Evolutionary conservation across 331 rosid genomes (phyloP).

Genomic region (Rosa hybrid): DNA sequence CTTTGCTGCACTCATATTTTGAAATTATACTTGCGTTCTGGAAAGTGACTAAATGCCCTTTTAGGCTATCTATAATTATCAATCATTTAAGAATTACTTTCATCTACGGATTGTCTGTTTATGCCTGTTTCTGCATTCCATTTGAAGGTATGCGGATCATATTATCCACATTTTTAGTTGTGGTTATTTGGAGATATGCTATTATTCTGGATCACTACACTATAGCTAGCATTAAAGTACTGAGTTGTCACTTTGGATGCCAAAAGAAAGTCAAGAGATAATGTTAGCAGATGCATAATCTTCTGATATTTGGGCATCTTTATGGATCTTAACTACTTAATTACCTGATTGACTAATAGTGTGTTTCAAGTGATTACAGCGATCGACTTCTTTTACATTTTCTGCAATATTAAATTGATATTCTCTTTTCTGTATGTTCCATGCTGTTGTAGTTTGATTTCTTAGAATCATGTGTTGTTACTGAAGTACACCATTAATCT

Average conservation of each 20-base stretch:
- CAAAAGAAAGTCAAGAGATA: not conserved
- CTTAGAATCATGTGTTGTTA: slow-evolving; percentile 17
- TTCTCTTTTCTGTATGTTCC: slow-evolving; percentile 10
- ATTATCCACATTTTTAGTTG: not conserved
- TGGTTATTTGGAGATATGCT: not conserved
- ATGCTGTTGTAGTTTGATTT: slow-evolving; percentile 8
- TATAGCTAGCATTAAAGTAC: slow-evolving; percentile 1
- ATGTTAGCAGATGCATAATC: slow-evolving; percentile 7
- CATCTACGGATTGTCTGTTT: not conserved
- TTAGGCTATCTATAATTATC: not conserved
- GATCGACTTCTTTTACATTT: not conserved
- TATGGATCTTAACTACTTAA: not conserved
- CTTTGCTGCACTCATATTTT: not conserved
- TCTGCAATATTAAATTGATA: not conserved
- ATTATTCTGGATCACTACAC: not conserved
- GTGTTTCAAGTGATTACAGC: not conserved
- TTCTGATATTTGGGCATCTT: not conserved
- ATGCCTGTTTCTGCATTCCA: not conserved
- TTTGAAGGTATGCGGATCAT: not conserved
- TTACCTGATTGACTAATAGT: not conserved
- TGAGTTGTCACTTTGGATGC: not conserved
- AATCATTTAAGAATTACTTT: not conserved
- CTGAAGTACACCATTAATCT: slow-evolving; percentile 35
- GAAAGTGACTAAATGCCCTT: not conserved
- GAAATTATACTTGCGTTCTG: not conserved